A percentile compares a stretch with the other conserved stretches of the same genome.
Conservation (phyloP, 768 basidiomycete species). For the Cystofilobasidium bisporidii region DNA sequence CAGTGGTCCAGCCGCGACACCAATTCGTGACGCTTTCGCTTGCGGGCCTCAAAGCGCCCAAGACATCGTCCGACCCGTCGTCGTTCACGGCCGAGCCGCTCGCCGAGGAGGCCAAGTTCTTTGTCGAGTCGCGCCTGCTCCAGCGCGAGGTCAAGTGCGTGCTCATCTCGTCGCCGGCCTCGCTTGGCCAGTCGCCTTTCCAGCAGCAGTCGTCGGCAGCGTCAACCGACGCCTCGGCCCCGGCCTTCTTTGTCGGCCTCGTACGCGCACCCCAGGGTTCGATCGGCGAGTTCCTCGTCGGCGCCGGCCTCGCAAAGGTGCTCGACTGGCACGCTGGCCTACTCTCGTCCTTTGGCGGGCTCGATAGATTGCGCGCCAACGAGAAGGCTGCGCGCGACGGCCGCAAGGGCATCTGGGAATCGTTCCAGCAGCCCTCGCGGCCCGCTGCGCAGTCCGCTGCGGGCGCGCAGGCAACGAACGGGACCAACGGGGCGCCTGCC, state of each 20-base stretch:
- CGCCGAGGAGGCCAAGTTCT: constrained; percentile 90
- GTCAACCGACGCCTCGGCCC: constrained; percentile 41
- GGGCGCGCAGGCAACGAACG: no score
- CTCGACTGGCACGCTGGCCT: constrained; percentile 98
- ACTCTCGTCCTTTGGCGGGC: constrained; percentile 68
- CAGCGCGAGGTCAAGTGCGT: constrained; percentile 68
- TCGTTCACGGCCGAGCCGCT: constrained; percentile 56
- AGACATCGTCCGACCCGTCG: constrained; percentile 36
- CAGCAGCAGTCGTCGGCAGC: constrained; percentile 2
- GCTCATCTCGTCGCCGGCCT: constrained; percentile 61
- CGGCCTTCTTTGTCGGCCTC: constrained; percentile 80
- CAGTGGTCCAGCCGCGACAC: constrained; percentile 44
- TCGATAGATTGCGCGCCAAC: constrained; percentile 76
- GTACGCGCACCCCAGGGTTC: constrained; percentile 88
- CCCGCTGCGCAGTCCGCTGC: no score
- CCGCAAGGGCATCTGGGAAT: constrained; percentile 42
- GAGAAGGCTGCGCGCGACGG: constrained; percentile 57
- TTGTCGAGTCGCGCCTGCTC: constrained; percentile 77
- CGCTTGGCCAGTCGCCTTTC: constrained; percentile 18
- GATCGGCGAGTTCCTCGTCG: constrained; percentile 79
- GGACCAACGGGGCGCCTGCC: no score
- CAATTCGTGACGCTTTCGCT: constrained; percentile 68
- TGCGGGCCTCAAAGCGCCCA: constrained; percentile 40
- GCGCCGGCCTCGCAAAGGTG: constrained; percentile 74
- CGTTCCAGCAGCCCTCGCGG: constrained; percentile 15